Evolutionary conservation across 208 protist species (phyloP).

Genomic region (Wallacemonas collosoma): DNA sequence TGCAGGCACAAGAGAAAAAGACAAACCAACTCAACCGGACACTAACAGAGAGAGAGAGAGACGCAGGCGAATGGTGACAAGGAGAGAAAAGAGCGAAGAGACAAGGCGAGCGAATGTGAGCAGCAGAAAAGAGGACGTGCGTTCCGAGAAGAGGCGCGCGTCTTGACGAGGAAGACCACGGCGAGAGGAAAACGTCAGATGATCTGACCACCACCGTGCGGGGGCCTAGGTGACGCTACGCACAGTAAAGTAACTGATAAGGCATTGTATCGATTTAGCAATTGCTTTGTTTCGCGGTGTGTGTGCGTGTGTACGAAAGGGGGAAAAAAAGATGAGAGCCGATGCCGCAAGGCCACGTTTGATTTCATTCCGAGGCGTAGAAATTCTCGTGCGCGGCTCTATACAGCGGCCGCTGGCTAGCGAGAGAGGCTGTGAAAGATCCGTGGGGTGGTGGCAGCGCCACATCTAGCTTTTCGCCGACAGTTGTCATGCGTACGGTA

Average conservation of each 20-base stretch:
- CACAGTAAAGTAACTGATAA: too few species aligned
- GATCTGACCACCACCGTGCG: too few species aligned
- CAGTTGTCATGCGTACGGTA: conserved; percentile 1
- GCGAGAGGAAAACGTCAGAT: too few species aligned
- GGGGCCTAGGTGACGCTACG: too few species aligned
- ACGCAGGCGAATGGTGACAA: neutral
- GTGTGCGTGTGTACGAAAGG: neutral
- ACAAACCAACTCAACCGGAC: too few species aligned
- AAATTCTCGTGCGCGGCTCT: neutral
- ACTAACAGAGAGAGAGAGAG: neutral
- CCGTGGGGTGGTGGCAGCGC: conserved; percentile 27
- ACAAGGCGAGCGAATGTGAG: neutral
- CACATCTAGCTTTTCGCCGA: conserved; percentile 20
- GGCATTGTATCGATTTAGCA: too few species aligned
- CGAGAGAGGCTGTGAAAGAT: neutral
- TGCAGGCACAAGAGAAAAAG: too few species aligned
- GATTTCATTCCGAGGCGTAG: neutral
- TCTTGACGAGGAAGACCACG: too few species aligned
- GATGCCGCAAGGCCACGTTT: neutral
- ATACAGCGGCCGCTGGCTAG: conserved; percentile 1
- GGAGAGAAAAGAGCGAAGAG: neutral
- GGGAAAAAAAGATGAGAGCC: neutral
- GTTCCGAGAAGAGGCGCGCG: too few species aligned
- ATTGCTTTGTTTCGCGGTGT: neutral
- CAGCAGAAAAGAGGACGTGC: too few species aligned